A percentile compares a stretch with the other conserved stretches of the same genome.
Evolutionary conservation across 345 rosid species (phyloP).

Genomic region (Dipteronia dyeriana): DNA sequence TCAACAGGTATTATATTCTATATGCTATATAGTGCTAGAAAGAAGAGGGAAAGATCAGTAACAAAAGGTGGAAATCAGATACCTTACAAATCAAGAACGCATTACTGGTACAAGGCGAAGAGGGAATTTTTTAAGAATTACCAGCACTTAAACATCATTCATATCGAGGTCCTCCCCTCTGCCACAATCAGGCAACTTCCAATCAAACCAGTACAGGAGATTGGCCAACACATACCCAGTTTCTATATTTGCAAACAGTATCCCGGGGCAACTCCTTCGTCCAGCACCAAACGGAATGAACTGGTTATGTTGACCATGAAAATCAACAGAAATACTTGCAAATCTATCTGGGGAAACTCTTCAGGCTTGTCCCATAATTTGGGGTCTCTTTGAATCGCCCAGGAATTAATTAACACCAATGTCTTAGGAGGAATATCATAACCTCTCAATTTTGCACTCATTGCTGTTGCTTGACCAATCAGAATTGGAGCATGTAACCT

Average conservation of each 20-base stretch:
- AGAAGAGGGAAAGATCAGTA: neutral
- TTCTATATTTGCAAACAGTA: slow-evolving; percentile 14
- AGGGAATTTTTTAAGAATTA: neutral
- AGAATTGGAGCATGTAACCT: slow-evolving; percentile 13
- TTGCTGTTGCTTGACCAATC: neutral
- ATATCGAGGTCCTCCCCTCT: slow-evolving; percentile 23
- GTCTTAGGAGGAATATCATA: slow-evolving; percentile 12
- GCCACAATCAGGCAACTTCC: slow-evolving; percentile 24
- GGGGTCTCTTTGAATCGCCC: slow-evolving; percentile 25
- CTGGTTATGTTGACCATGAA: neutral
- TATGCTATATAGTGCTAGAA: neutral
- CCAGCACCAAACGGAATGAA: slow-evolving; percentile 23
- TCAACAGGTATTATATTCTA: too few relatives aligned
- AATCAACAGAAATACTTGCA: neutral
- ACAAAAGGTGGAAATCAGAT: neutral
- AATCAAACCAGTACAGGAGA: slow-evolving; percentile 30
- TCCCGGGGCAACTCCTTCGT: slow-evolving; percentile 4
- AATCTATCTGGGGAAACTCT: slow-evolving; percentile 23
- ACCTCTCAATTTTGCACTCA: neutral
- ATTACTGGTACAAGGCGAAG: slow-evolving; percentile 2
- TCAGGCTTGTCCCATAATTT: slow-evolving; percentile 12
- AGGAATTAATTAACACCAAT: neutral
- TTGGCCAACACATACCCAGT: slow-evolving; percentile 20
- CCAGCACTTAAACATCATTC: slow-evolving; percentile 7
- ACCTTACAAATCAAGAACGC: neutral